Conservation (phyloP, 352 stramenopile species). For the Globisporangium polare region DNA sequence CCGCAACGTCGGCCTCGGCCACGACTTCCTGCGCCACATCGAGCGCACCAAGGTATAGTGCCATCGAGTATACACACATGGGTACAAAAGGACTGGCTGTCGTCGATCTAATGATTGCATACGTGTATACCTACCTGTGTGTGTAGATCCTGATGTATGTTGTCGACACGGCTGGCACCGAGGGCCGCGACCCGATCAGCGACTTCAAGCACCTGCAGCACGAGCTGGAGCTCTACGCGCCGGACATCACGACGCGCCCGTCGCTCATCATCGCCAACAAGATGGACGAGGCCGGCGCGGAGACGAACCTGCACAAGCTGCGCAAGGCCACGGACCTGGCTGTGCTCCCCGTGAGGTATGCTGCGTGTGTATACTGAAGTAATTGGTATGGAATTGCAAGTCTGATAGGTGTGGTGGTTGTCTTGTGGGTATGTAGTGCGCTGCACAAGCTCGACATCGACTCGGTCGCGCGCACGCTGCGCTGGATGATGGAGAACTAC, state of each 20-base stretch:
- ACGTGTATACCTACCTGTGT: background rate
- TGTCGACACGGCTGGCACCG: slow-evolving; percentile 72
- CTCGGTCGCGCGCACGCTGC: slow-evolving; percentile 63
- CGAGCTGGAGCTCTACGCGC: slow-evolving; percentile 85
- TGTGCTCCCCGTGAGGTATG: slow-evolving; percentile 78
- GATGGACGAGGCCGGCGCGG: slow-evolving; percentile 82
- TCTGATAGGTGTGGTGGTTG: background rate
- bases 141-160: slow-evolving; percentile 83
- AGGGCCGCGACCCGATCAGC: slow-evolving; percentile 69
- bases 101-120: background rate
- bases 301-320: slow-evolving; percentile 74
- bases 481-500: slow-evolving; percentile 68
- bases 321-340: slow-evolving; percentile 67
- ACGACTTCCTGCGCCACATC: slow-evolving; percentile 98
- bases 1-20: slow-evolving; percentile 96
- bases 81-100: background rate
- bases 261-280: slow-evolving; percentile 89
- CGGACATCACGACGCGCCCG: slow-evolving; percentile 78
- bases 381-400: background rate
- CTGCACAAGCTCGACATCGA: slow-evolving; percentile 88
- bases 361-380: background rate
- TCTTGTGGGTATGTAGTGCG: slow-evolving; percentile 34
- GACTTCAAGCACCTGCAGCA: slow-evolving; percentile 79
- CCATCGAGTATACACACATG: background rate
- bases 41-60: slow-evolving; percentile 93